Evolutionary conservation across 345 rosid genomes (phyloP), one percentile per base, ranked within the genome.

Genomic region (Hirschfeldia incana): DNA sequence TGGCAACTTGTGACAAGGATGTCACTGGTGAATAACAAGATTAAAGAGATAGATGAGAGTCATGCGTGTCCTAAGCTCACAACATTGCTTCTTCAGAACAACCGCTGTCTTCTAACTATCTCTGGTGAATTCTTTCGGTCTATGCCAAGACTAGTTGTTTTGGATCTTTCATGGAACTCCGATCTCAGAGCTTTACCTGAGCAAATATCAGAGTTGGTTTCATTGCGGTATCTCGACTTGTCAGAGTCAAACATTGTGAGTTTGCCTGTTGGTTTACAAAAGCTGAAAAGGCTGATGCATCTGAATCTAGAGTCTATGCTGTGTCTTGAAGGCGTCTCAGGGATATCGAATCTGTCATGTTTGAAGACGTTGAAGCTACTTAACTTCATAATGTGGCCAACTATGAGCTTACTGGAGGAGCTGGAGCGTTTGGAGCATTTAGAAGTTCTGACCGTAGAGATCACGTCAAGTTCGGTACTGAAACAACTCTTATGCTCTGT

Each of bases 81-180:
- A 66, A 76, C 83, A 11, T 58, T 85, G 28, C n/a, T 78, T 6
- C 82, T 79, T 0, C 81, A 76, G 0, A 0, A 60, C 6, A 75
- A 83, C 17, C 1, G 49, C 5, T 3, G 15, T 0, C 15, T 79
- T 49, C 26, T 11, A 49, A 79, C 1, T 4, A 60, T 81, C 4
- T 34, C 77, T 7, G 13, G 42, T 4, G 74, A 62, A 8, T 85
- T 78, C 67, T 44, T 83, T 37, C 8, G 15, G 33, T 81, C 11
- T 59, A 83, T 83, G 86, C 69, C 77, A 3, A 65, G 10, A 27
- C 21, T 85, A 46, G 61, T 30, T 46, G 88, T 85, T n/a, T 74
- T 81, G 68, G 76, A 83, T 66, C 58, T 85, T 6, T 83, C 86
- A 7, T 0, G 0, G 10, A 81, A 83, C 66, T 0, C 0, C 0